phyloP scores from a whole-genome alignment of 169 alveolate species.

The Eimeria sp. region DNA sequence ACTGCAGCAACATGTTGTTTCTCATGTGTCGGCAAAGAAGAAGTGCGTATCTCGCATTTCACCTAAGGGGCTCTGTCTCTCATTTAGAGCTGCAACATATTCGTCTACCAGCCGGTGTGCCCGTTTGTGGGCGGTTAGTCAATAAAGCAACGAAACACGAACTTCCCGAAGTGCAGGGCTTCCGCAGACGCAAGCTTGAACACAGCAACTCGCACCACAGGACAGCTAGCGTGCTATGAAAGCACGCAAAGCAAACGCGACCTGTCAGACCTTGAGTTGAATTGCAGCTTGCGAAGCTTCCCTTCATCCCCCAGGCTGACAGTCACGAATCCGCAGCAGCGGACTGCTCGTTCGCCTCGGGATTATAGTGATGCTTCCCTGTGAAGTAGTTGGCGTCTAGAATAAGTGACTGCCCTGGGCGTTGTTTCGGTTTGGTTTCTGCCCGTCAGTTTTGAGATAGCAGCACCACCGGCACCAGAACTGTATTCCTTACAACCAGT shows the following conservation, averaged over 20 bases:
- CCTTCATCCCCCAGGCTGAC: too few species aligned
- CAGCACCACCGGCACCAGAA: too few species aligned
- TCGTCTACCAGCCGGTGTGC: neutral
- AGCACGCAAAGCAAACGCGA: neutral
- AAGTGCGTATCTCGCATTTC: neutral
- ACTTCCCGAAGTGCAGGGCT: neutral
- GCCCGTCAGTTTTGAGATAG: too few species aligned
- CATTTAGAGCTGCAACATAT: neutral
- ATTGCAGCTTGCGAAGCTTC: neutral
- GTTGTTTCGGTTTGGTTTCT: too few species aligned
- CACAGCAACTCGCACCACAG: neutral
- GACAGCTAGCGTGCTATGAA: neutral
- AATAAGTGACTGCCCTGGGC: neutral
- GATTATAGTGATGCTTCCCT: neutral
- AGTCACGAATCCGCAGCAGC: neutral
- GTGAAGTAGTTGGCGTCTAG: neutral
- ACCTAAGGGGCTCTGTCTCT: neutral
- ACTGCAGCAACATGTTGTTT: neutral
- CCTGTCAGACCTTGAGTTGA: neutral
- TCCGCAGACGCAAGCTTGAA: neutral
- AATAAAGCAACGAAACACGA: neutral
- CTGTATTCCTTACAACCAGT: too few species aligned
- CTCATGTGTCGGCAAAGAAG: neutral
- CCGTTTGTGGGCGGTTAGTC: neutral
- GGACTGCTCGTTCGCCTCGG: neutral